A percentile compares a stretch with the other conserved stretches of the same genome.
Evolutionary conservation across 768 basidiomycete genomes (phyloP).

Genomic region (Mycena galericulata): DNA sequence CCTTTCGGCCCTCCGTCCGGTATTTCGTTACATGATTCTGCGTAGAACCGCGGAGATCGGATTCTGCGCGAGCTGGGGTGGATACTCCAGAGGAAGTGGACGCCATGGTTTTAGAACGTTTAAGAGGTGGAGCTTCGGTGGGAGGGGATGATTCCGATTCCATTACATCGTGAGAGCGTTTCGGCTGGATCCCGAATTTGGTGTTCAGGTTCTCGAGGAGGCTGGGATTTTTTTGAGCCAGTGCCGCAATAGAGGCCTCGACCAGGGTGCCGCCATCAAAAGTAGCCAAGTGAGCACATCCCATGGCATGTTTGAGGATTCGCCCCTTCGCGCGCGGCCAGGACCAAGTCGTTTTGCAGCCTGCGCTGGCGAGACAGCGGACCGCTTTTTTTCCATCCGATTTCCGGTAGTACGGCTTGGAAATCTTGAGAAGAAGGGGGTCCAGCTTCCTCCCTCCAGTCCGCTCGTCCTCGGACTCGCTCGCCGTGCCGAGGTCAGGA

Average conservation of each 20-base stretch:
- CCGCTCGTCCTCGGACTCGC: conserved; percentile 10
- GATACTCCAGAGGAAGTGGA: not conserved
- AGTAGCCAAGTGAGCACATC: conserved; percentile 4
- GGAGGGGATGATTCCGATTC: not conserved
- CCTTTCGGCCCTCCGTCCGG: conserved; percentile 9
- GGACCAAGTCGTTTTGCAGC: conserved; percentile 4
- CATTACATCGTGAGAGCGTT: not conserved
- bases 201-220: not conserved
- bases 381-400: not conserved
- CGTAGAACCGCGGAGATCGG: not conserved
- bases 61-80: no score
- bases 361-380: conserved; percentile 16
- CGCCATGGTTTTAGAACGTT: not conserved
- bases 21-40: not conserved
- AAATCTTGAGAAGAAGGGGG: conserved; percentile 11
- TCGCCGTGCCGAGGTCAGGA: not conserved
- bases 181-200: not conserved
- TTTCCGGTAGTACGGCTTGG: not conserved
- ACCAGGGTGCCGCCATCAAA: not conserved
- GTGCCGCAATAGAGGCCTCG: not conserved
- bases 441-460: conserved; percentile 7
- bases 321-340: conserved; percentile 1
- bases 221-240: conserved; percentile 3
- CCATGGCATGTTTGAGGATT: conserved; percentile 17
- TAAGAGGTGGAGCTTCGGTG: conserved; percentile 5